These are phyloP conservation scores for Xylaria intraflava DNA, from an alignment of 495 filamentous ascomycete species.

Conservation along the genomic window DNA sequence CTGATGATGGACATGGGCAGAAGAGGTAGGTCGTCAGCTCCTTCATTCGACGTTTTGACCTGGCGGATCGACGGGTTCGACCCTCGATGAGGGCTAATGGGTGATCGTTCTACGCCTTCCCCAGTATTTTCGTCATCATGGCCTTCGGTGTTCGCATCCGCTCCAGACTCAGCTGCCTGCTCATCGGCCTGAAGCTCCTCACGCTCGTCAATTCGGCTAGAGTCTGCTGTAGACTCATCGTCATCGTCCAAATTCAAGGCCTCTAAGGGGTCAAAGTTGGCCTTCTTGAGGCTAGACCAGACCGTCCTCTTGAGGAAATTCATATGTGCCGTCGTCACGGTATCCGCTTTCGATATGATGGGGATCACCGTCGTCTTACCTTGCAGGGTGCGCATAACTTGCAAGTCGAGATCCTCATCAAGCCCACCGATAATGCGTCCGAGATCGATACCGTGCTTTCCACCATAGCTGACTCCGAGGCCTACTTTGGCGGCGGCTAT, in stretches of 20 bases:
- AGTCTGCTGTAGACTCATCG: constrained; percentile 46
- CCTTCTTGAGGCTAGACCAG: constrained; percentile 76
- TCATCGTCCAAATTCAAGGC: constrained; percentile 76
- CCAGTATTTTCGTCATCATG: background rate
- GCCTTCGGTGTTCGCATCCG: background rate
- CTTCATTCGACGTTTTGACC: constrained; percentile 29
- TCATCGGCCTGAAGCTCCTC: constrained; percentile 47
- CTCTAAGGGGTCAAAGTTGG: constrained; percentile 84
- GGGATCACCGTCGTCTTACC: constrained; percentile 96
- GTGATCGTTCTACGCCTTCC: constrained; percentile 20
- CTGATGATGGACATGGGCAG: constrained; percentile 91
- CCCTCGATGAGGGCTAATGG: constrained; percentile 33
- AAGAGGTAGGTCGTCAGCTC: constrained; percentile 44
- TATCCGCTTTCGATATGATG: constrained; percentile 95
- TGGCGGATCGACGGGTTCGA: constrained; percentile 44
- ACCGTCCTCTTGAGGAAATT: constrained; percentile 83
- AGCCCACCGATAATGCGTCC: constrained; percentile 58
- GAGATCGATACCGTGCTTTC: constrained; percentile 40
- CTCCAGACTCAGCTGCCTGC: constrained; percentile 19
- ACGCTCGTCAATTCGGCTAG: constrained; percentile 53
- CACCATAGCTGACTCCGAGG: constrained; percentile 45
- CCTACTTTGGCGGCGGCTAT: constrained; percentile 59
- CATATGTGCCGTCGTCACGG: constrained; percentile 91
- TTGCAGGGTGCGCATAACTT: constrained; percentile 79
- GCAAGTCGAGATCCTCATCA: constrained; percentile 84